Evolutionary conservation across 2,329 filamentous ascomycete genomes (phyloP).

Genomic region (Aspergillus brunneoviolaceus): DNA sequence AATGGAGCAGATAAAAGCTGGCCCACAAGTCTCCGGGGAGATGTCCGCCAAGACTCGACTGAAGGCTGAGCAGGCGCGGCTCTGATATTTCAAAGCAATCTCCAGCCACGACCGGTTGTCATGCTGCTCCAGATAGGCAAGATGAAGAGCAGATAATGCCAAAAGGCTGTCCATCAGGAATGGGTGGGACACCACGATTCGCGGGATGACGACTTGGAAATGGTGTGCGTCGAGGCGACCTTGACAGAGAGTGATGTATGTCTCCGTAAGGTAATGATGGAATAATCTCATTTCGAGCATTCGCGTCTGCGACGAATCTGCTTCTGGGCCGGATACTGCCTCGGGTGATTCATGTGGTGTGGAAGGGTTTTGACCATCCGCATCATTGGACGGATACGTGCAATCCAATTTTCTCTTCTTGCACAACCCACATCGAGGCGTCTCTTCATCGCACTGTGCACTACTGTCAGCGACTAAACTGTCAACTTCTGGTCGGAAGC

Average conservation of each 20-base stretch:
- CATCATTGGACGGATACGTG: slow-evolving; percentile 32
- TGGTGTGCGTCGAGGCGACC: slow-evolving; percentile 32
- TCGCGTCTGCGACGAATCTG: slow-evolving; percentile 21
- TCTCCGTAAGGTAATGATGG: slow-evolving; percentile 41
- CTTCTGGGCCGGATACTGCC: slow-evolving; percentile 1
- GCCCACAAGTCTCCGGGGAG: slow-evolving; percentile 43
- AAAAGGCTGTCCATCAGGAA: slow-evolving; percentile 48
- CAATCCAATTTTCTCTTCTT: slow-evolving; percentile 38
- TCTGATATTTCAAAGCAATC: slow-evolving; percentile 38
- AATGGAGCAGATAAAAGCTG: slow-evolving; percentile 42
- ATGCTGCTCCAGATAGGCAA: slow-evolving; percentile 38
- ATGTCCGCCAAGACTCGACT: slow-evolving; percentile 38
- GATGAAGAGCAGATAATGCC: slow-evolving; percentile 46
- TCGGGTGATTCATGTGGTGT: slow-evolving; percentile 22
- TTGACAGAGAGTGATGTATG: slow-evolving; percentile 34
- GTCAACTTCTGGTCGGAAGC: background rate
- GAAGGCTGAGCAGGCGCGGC: slow-evolving; percentile 34
- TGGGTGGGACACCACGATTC: slow-evolving; percentile 42
- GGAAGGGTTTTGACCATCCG: slow-evolving; percentile 26
- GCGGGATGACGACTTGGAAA: slow-evolving; percentile 36
- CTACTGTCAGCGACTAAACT: background rate
- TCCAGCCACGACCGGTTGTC: slow-evolving; percentile 35
- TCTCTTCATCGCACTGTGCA: slow-evolving; percentile 38
- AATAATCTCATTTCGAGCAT: slow-evolving; percentile 39
- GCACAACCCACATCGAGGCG: slow-evolving; percentile 38